Conservation (phyloP, 2,329 filamentous ascomycete species). For the Trichoderma breve region DNA sequence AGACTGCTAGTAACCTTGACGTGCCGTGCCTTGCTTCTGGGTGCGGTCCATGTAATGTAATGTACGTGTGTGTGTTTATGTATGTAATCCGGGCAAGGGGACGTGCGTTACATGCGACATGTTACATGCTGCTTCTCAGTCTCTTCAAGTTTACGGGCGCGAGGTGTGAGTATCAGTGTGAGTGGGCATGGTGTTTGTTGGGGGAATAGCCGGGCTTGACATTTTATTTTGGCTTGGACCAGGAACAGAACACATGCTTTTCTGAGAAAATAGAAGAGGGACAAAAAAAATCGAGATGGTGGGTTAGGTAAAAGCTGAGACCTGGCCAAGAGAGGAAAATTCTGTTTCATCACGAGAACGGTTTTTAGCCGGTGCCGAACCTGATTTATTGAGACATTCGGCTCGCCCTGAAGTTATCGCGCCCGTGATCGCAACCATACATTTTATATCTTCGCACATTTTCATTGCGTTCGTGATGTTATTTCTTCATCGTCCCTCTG, state of each 20-base stretch:
- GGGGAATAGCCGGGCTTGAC: background rate
- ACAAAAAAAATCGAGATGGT: background rate
- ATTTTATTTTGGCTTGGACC: background rate
- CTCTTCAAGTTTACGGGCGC: background rate
- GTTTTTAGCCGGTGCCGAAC: background rate
- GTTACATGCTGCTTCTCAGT: background rate
- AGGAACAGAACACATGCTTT: background rate
- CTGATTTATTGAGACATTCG: background rate
- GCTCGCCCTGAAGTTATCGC: background rate
- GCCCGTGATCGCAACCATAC: background rate
- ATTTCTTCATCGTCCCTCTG: background rate
- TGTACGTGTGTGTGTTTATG: background rate
- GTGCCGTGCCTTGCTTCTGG: conserved; percentile 2
- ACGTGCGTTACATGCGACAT: background rate
- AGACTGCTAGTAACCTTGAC: background rate
- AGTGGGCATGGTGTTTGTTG: background rate
- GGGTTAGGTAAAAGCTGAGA: conserved; percentile 3
- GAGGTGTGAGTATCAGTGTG: background rate
- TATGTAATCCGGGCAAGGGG: background rate
- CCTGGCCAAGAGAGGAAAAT: background rate
- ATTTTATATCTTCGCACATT: background rate
- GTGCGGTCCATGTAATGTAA: background rate
- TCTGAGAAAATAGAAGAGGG: background rate
- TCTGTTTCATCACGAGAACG: conserved; percentile 7
- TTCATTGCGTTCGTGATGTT: background rate